These are phyloP conservation scores for Pythium aquatile DNA, from an alignment of 352 stramenopile genomes.

Conservation along the genomic window DNA sequence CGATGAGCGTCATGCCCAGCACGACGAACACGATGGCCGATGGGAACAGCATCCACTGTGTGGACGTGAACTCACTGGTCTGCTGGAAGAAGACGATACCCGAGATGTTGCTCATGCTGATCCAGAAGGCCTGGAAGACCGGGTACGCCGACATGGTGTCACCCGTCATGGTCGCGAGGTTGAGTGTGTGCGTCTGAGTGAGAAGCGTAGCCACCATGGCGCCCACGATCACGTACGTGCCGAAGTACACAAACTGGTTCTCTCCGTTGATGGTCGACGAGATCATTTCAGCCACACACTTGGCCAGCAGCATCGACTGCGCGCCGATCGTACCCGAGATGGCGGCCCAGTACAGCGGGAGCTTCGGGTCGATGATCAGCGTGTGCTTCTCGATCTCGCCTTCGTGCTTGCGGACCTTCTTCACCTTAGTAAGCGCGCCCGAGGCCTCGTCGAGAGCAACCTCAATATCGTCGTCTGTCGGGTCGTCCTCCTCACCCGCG, in stretches of 20 bases:
- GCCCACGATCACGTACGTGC: slow-evolving; percentile 75
- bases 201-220: slow-evolving; percentile 75
- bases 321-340: slow-evolving; percentile 83
- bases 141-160: slow-evolving; percentile 87
- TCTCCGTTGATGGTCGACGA: slow-evolving; percentile 75
- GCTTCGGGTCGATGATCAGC: slow-evolving; percentile 81
- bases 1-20: slow-evolving; percentile 73
- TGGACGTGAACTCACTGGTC: slow-evolving; percentile 72
- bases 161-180: slow-evolving; percentile 81
- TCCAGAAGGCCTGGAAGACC: slow-evolving; percentile 89
- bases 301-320: slow-evolving; percentile 81
- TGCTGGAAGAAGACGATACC: slow-evolving; percentile 89
- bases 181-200: slow-evolving; percentile 84
- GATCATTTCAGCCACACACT: slow-evolving; percentile 85
- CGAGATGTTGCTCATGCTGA: slow-evolving; percentile 86
- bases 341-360: slow-evolving; percentile 84
- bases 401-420: slow-evolving; percentile 52
- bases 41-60: slow-evolving; percentile 85
- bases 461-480: slow-evolving; percentile 45
- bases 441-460: slow-evolving; percentile 55
- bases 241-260: slow-evolving; percentile 87
- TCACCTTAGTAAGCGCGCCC: slow-evolving; percentile 35
- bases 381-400: slow-evolving; percentile 81
- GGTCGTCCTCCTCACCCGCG: slow-evolving; percentile 27
- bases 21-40: slow-evolving; percentile 68